These are phyloP conservation scores for Colletotrichum filicis DNA, from an alignment of 2,329 filamentous ascomycete species.

Conservation along the genomic window DNA sequence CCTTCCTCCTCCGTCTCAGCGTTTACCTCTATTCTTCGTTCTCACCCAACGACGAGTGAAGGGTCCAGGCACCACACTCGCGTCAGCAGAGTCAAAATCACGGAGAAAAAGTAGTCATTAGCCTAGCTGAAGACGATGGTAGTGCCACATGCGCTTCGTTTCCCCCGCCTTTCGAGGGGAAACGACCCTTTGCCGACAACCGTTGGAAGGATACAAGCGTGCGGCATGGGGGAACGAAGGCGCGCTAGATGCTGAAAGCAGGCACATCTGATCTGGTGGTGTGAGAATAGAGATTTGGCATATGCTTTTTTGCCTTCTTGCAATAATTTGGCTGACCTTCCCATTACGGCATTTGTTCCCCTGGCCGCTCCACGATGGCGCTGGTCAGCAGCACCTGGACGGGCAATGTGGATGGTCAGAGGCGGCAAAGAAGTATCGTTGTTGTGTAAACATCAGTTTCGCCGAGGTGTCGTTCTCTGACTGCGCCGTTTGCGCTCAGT, in stretches of 20 bases:
- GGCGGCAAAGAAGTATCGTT: neutral
- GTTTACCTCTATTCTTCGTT: neutral
- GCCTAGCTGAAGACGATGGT: neutral
- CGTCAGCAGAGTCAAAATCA: neutral
- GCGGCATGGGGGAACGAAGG: neutral
- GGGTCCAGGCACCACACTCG: constrained; percentile 11
- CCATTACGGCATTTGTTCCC: constrained; percentile 9
- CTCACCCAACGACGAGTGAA: neutral
- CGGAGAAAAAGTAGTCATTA: neutral
- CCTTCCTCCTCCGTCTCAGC: neutral
- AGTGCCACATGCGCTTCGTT: neutral
- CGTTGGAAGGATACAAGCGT: constrained; percentile 26
- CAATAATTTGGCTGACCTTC: neutral
- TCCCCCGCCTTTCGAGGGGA: neutral
- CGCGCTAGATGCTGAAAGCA: constrained; percentile 16
- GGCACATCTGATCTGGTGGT: constrained; percentile 28
- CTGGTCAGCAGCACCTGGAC: constrained; percentile 23
- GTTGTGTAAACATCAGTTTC: neutral
- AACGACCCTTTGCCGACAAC: neutral
- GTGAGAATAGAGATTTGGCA: neutral
- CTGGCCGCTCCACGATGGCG: constrained; percentile 15
- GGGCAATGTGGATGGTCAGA: neutral
- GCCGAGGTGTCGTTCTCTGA: constrained; percentile 1
- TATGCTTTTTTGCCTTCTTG: constrained; percentile 4
- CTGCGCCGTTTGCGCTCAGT: neutral